These are phyloP conservation scores for Phytophthora cryptogea DNA, from an alignment of 352 stramenopile species.

Conservation along the genomic window DNA sequence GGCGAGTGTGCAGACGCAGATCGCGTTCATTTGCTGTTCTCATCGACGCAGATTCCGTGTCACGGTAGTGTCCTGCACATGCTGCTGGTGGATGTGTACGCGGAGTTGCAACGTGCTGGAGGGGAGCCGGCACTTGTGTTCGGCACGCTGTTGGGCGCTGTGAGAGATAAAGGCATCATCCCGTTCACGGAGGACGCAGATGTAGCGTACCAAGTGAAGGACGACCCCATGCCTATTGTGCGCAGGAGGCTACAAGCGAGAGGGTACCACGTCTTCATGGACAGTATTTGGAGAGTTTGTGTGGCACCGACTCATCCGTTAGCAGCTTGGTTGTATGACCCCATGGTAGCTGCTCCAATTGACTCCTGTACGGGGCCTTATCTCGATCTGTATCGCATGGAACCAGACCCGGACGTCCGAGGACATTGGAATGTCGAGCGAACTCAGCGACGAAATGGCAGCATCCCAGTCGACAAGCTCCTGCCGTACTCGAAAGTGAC, in stretches of 20 bases:
- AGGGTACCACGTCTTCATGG: constrained; percentile 50
- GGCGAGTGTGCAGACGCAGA: constrained; percentile 29
- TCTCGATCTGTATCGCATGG: constrained; percentile 49
- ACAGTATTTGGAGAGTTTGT: constrained; percentile 48
- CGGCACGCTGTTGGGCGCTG: constrained; percentile 44
- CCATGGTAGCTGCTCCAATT: constrained; percentile 30
- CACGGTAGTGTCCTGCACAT: constrained; percentile 43
- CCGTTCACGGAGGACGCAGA: constrained; percentile 50
- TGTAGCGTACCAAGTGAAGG: constrained; percentile 29
- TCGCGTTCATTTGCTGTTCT: constrained; percentile 31
- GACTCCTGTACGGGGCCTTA: constrained; percentile 41
- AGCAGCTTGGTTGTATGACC: constrained; percentile 38
- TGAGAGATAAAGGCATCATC: constrained; percentile 43
- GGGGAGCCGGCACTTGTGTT: constrained; percentile 31
- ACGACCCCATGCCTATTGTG: constrained; percentile 12
- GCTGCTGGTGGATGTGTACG: constrained; percentile 44
- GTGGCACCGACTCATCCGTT: constrained; percentile 49
- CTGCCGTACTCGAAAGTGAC: constrained; percentile 36
- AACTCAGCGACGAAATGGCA: constrained; percentile 17
- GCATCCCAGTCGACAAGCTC: constrained; percentile 30
- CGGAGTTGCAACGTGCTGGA: constrained; percentile 17
- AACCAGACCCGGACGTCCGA: constrained; percentile 11
- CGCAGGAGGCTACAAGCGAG: constrained; percentile 24
- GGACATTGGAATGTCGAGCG: constrained; percentile 25
- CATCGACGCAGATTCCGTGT: constrained; percentile 15